Evolutionary conservation across 1,284 basidiomycete species (phyloP).

Genomic region (Volvariella volvacea): DNA sequence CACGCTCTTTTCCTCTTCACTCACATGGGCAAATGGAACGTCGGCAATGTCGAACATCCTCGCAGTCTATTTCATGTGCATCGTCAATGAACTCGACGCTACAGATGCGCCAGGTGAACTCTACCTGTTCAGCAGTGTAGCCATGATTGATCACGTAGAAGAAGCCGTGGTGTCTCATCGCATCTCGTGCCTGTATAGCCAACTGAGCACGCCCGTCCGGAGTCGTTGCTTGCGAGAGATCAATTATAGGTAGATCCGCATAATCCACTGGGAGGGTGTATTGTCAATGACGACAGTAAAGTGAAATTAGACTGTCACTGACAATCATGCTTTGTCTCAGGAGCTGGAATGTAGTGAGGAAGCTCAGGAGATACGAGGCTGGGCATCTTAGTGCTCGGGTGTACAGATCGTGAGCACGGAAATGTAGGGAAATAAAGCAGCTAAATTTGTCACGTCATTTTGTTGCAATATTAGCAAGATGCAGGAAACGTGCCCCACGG

Average conservation of each 20-base stretch:
- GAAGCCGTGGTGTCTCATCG: slow-evolving; percentile 56
- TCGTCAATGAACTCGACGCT: not conserved
- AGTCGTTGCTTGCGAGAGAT: slow-evolving; percentile 46
- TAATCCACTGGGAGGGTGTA: slow-evolving; percentile 44
- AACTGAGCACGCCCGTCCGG: slow-evolving; percentile 40
- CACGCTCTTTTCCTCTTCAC: slow-evolving; percentile 47
- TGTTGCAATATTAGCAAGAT: not conserved
- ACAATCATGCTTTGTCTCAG: slow-evolving; percentile 27
- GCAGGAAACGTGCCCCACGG: not conserved
- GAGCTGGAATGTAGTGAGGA: slow-evolving; percentile 30
- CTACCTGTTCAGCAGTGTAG: slow-evolving; percentile 36
- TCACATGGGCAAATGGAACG: slow-evolving; percentile 47
- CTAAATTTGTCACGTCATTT: not conserved
- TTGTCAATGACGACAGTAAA: not conserved
- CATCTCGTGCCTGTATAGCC: slow-evolving; percentile 43
- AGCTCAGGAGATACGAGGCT: slow-evolving; percentile 8
- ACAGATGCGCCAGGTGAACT: too few relatives aligned
- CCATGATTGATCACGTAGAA: slow-evolving; percentile 61
- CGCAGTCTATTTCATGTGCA: slow-evolving; percentile 28
- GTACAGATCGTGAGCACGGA: not conserved
- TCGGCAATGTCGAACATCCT: slow-evolving; percentile 61
- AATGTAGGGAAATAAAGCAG: not conserved
- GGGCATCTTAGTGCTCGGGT: not conserved
- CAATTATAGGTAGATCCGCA: slow-evolving; percentile 60
- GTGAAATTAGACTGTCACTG: slow-evolving; percentile 11